Evolutionary conservation across 2,329 filamentous ascomycete species (phyloP).

Genomic region (Dendrostoma leiphaemia): DNA sequence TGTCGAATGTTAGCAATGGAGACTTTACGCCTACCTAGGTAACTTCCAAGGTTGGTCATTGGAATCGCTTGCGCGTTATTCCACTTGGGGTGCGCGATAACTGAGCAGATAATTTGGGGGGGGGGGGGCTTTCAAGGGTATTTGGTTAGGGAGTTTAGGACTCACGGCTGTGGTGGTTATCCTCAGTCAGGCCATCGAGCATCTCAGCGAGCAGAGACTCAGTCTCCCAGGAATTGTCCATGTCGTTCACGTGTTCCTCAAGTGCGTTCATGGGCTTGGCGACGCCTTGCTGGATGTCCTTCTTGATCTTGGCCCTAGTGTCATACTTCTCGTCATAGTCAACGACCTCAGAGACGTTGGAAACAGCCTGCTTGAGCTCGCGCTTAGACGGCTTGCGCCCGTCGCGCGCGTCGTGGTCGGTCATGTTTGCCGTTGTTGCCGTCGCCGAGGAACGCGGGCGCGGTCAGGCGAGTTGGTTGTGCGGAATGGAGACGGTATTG

Average conservation of each 20-base stretch:
- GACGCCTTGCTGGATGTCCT: conserved; percentile 20
- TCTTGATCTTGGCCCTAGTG: conserved; percentile 10
- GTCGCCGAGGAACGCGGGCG: not conserved
- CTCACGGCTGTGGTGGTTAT: conserved; percentile 46
- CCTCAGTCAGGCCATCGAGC: conserved; percentile 56
- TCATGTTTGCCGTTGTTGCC: not conserved
- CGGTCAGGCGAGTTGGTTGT: not conserved
- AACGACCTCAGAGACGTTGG: conserved; percentile 14
- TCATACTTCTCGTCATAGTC: conserved; percentile 15
- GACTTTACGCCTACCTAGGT: too few relatives aligned
- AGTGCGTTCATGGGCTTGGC: conserved; percentile 36
- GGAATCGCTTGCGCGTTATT: not conserved
- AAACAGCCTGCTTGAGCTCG: conserved; percentile 2
- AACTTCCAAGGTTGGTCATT: not conserved
- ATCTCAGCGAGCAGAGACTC: conserved; percentile 64
- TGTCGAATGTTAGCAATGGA: conserved; percentile 8
- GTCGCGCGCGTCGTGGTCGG: not conserved
- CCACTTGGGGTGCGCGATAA: conserved; percentile 15
- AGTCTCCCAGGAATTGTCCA: conserved; percentile 58
- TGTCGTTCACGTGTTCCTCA: conserved; percentile 51
- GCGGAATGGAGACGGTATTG: not conserved
- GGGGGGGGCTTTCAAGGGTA: not conserved
- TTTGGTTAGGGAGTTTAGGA: too few relatives aligned
- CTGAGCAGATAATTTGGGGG: conserved; percentile 9
- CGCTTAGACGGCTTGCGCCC: not conserved